Base-by-base conservation (phyloP, 2,329 filamentous ascomycete species). In the Hymenoscyphus occultus region DNA sequence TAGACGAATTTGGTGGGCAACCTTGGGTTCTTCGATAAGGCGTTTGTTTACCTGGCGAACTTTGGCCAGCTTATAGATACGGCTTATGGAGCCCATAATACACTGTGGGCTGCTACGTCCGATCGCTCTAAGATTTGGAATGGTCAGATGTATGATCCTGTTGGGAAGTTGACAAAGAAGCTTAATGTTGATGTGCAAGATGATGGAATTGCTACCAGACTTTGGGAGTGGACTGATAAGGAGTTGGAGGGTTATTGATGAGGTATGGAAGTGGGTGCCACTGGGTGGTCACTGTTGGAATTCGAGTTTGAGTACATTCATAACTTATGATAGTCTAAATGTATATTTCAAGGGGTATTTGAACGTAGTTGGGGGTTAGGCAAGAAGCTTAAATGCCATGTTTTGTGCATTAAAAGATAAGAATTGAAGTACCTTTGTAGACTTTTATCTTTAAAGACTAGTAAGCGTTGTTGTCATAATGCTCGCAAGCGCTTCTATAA, bases 201-300 rank as follows among this genome's bases (percentile, higher is more conserved):
- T 64, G 70, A 74, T 48, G 66, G 73, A 3, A 61, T 80, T 61
- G 76, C 72, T 1, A 73, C 70, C 60, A 69, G 73, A 71, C 59
- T 81, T 65, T 80, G 78, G 78, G 69, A 75, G 28, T 80, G 78
- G 77, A 80, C 78, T 9, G 54, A 69, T 39, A 54, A 66, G 39
- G 65, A 60, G 1, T 59, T 69, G 59, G 39, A 61, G 28, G 28
- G 28, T 28, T 28, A 28, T 28, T 28, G 28, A 28, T 28, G 3
- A 28, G 28, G 2, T 28, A 28, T 28, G 28, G 3, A 28, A 28
- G 3, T 28, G 28, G 3, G 28, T 28, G 22, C 22, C 22, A 22
- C 22, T 22, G 22, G 22, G 22, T 22, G 22, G 22, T 22, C 22
- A 22, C 22, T 22, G 28, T 28, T 28, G 28, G 28, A 2, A 28